Conservation (phyloP, 2,329 filamentous ascomycete genomes). For the Parafenestella ontariensis region DNA sequence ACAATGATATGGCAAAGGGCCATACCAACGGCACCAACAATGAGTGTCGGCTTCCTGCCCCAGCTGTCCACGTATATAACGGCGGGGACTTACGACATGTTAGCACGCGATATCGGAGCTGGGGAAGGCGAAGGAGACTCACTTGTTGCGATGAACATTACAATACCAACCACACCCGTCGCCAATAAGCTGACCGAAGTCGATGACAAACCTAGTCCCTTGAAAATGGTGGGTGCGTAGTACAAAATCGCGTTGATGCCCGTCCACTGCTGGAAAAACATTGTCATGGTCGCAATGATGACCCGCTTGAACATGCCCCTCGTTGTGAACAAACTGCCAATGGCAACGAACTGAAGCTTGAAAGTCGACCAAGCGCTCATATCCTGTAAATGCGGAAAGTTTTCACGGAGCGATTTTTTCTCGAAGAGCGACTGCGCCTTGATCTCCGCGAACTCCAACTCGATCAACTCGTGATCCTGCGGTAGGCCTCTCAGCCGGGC, state of each 20-base stretch:
- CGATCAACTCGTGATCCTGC: constrained; percentile 70
- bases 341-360: constrained; percentile 67
- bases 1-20: constrained; percentile 74
- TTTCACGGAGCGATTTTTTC: constrained; percentile 70
- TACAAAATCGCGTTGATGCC: constrained; percentile 57
- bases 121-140: neutral
- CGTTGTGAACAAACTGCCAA: constrained; percentile 68
- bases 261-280: constrained; percentile 60
- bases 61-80: constrained; percentile 71
- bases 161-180: constrained; percentile 74
- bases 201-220: constrained; percentile 53
- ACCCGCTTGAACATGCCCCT: constrained; percentile 71
- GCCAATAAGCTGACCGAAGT: constrained; percentile 66
- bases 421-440: constrained; percentile 79
- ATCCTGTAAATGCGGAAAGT: constrained; percentile 70
- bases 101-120: neutral
- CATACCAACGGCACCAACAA: constrained; percentile 73
- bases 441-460: constrained; percentile 80
- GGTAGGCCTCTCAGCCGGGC: constrained; percentile 68
- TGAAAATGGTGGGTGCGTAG: constrained; percentile 61
- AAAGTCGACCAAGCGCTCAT: constrained; percentile 64
- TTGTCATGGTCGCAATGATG: constrained; percentile 63
- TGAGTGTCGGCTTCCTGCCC: constrained; percentile 68
- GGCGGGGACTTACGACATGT: constrained; percentile 58
- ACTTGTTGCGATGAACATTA: constrained; percentile 69